Conservation (phyloP, 2,329 filamentous ascomycete genomes). For the Colletotrichum cordylinicola region DNA sequence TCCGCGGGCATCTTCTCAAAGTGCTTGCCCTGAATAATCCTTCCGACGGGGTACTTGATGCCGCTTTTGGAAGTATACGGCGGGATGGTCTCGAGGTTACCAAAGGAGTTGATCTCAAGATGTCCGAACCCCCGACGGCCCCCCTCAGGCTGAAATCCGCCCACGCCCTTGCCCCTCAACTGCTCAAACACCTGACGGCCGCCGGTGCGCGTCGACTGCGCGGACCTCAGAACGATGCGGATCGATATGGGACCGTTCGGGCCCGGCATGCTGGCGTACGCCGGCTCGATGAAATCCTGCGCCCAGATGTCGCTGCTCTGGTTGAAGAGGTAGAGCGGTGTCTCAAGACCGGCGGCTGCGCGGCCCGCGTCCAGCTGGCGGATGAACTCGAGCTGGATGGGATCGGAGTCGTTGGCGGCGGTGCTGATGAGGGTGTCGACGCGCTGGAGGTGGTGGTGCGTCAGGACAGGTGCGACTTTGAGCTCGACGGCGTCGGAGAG, state of each 20-base stretch:
- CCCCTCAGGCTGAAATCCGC: conserved; percentile 33
- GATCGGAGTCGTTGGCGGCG: neutral
- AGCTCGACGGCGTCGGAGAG: conserved; percentile 34
- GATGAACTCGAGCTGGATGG: conserved; percentile 25
- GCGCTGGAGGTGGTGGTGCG: conserved; percentile 40
- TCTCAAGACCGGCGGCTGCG: conserved; percentile 16
- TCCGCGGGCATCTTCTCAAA: conserved; percentile 28
- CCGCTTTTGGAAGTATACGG: conserved; percentile 25
- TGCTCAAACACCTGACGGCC: conserved; percentile 38
- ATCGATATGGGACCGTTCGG: conserved; percentile 35
- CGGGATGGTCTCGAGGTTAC: conserved; percentile 45
- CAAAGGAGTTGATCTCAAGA: conserved; percentile 33
- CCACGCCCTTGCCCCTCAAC: conserved; percentile 32
- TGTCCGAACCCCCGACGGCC: conserved; percentile 32
- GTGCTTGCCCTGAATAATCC: neutral
- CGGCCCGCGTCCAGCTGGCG: conserved; percentile 20
- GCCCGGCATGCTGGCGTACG: conserved; percentile 42
- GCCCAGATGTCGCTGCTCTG: conserved; percentile 37
- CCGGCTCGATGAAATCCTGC: conserved; percentile 45
- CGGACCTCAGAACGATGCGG: conserved; percentile 36
- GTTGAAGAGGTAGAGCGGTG: conserved; percentile 28
- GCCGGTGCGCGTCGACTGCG: conserved; percentile 29
- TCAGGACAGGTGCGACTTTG: conserved; percentile 41
- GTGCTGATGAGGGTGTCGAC: conserved; percentile 31
- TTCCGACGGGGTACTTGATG: neutral